A percentile compares a stretch with the other conserved stretches of the same genome.
These are phyloP conservation scores for Mycena leptocephala DNA, from an alignment of 768 basidiomycete species.

Conservation along the genomic window DNA sequence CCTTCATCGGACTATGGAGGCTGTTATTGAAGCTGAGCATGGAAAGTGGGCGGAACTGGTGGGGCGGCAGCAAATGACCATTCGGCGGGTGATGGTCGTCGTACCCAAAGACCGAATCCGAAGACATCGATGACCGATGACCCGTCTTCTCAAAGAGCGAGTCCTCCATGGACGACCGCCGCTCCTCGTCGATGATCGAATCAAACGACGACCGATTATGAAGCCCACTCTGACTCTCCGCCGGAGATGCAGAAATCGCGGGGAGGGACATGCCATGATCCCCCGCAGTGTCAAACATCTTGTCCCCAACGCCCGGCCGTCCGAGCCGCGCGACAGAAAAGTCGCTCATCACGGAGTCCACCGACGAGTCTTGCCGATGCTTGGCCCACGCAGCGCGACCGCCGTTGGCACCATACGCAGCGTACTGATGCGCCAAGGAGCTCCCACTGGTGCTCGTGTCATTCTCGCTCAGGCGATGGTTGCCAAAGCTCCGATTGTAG, in stretches of 20 bases:
- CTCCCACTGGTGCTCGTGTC: constrained; percentile 74
- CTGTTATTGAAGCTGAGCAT: constrained; percentile 67
- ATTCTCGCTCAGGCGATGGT: constrained; percentile 60
- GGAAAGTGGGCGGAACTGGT: constrained; percentile 77
- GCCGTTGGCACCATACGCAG: constrained; percentile 66
- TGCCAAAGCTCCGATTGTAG: constrained; percentile 76
- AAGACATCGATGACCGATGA: constrained; percentile 64
- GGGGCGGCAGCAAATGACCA: constrained; percentile 58
- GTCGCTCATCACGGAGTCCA: constrained; percentile 80
- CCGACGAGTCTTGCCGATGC: constrained; percentile 70
- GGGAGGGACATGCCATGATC: constrained; percentile 71
- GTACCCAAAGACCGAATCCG: constrained; percentile 76
- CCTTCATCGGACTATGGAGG: constrained; percentile 66
- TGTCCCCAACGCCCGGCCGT: constrained; percentile 87
- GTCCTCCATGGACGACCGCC: constrained; percentile 60
- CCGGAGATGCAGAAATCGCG: constrained; percentile 79
- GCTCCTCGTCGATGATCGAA: constrained; percentile 76
- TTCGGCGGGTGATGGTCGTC: constrained; percentile 55
- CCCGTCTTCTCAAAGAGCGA: constrained; percentile 79
- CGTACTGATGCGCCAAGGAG: constrained; percentile 73
- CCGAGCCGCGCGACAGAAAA: constrained; percentile 71
- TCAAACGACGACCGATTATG: constrained; percentile 67
- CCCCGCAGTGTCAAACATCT: constrained; percentile 81
- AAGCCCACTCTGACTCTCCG: constrained; percentile 56
- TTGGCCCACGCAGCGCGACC: constrained; percentile 74